Evolutionary conservation across 306 rosid genomes (phyloP).

Genomic region (Crataegus laevigata): DNA sequence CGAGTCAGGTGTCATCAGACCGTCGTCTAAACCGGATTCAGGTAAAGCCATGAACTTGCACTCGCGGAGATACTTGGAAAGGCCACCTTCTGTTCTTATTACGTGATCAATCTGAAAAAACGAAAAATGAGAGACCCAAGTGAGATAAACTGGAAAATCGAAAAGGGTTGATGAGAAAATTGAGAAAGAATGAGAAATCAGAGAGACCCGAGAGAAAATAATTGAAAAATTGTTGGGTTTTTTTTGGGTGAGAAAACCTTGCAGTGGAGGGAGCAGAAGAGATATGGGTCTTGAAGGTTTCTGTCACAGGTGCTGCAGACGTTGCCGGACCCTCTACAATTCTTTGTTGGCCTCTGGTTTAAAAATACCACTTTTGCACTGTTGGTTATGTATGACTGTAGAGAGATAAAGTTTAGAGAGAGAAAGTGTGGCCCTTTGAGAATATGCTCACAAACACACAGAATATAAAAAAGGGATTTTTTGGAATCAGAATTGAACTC

Average conservation of each 20-base stretch:
- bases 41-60: conserved; percentile 64
- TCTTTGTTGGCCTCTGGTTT: conserved; percentile 67
- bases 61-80: conserved; percentile 46
- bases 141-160: background rate
- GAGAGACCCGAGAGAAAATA: background rate
- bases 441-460: background rate
- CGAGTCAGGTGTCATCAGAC: conserved; percentile 63
- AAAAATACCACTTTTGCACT: conserved; percentile 88
- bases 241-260: conserved; percentile 36
- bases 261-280: conserved; percentile 84
- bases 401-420: background rate
- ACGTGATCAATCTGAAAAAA: conserved; percentile 49
- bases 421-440: background rate
- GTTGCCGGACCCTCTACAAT: conserved; percentile 70
- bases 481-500: background rate
- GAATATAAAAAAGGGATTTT: background rate
- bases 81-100: conserved; percentile 33
- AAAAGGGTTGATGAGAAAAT: background rate
- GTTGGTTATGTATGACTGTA: conserved; percentile 77
- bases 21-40: conserved; percentile 52
- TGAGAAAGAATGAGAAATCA: background rate
- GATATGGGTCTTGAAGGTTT: conserved; percentile 72
- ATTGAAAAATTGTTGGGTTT: background rate
- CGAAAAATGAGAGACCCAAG: background rate
- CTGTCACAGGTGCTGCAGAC: conserved; percentile 81